Evolutionary conservation across 371 early-diverging fungal genomes (phyloP), one percentile per base, ranked within the genome.

Genomic region (Mortierella sp.): DNA sequence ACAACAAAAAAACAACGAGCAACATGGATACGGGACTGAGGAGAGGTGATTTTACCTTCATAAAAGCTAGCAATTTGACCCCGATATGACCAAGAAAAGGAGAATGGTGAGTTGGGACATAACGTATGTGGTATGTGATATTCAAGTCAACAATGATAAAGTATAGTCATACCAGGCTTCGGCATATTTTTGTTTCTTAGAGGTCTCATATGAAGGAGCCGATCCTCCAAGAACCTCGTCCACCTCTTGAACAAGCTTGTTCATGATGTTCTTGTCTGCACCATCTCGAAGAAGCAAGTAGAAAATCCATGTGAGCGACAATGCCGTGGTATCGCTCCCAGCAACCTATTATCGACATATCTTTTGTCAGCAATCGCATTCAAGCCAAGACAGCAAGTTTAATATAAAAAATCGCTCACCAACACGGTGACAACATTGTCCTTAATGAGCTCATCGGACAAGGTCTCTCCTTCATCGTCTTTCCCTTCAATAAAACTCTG

Each of bases 241-340:
- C 1, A 72, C 61, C 45, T 77, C 78, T 6, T 65, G 35, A 5
- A 64, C 40, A 26, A 77, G 47, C 2, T 52, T 68, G 47, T 60
- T 57, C 28, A 54, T 32, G 8, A 72, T 51, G 3, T 65, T 28
- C 40, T 63, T 47, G 24, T 77, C 78, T 0, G 64, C 35, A 0
- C 63, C 69, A 24, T 67, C 62, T 0, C 73, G 39, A 37, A 45
- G 51, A 9, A 94, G 70, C 20, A 83, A 64, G 47, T 86, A 92
- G 59, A 94, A 84, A 11, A 87, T 75, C 94, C 94, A 94, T 0
- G 89, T 86, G 11, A 94, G 70, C 0, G 93, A 88, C 66, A 91
- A 89, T 1, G 94, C 94, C 4, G 94, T 94, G 0, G 94, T 94
- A 51, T 91, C 92, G 55, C 92, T 83, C 22, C 92, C 94, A 14